Percentiles rank a stretch among this genome's conserved stretches.
phyloP scores from a whole-genome alignment of 2,329 filamentous ascomycete species.

The Fusarium dlaminii region DNA sequence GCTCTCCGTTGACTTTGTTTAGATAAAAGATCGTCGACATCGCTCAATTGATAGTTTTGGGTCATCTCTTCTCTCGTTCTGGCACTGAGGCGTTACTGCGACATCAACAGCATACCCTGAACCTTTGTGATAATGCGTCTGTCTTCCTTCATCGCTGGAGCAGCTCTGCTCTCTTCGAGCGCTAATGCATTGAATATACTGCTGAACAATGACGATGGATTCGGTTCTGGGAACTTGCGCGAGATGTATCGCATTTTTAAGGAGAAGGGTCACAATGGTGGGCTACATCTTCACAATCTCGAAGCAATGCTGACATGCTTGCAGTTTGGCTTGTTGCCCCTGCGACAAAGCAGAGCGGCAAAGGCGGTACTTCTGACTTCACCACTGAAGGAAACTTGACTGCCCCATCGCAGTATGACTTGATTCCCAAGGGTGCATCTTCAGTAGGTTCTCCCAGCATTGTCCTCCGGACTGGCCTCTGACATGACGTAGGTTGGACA shows the following conservation, averaged over 20 bases:
- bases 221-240: slow-evolving; percentile 44
- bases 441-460: slow-evolving; percentile 15
- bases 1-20: background rate
- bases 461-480: rapidly evolving
- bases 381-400: slow-evolving; percentile 43
- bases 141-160: slow-evolving; percentile 25
- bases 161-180: slow-evolving; percentile 24
- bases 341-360: slow-evolving; percentile 44
- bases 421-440: slow-evolving; percentile 44
- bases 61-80: background rate
- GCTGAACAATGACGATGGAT: slow-evolving; percentile 46
- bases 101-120: background rate
- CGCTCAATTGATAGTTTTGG: background rate
- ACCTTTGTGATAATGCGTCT: slow-evolving; percentile 33
- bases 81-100: background rate
- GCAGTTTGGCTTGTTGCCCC: slow-evolving; percentile 46
- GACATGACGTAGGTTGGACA: slow-evolving; percentile 49
- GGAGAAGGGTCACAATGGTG: slow-evolving; percentile 43
- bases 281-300: rapidly evolving
- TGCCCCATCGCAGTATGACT: slow-evolving; percentile 39
- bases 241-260: slow-evolving; percentile 45
- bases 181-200: slow-evolving; percentile 43
- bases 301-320: rapidly evolving
- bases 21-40: slow-evolving; percentile 18
- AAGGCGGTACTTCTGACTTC: slow-evolving; percentile 43